These are phyloP conservation scores for Candida verbasci DNA, from an alignment of 805 yeast species.

Conservation along the genomic window DNA sequence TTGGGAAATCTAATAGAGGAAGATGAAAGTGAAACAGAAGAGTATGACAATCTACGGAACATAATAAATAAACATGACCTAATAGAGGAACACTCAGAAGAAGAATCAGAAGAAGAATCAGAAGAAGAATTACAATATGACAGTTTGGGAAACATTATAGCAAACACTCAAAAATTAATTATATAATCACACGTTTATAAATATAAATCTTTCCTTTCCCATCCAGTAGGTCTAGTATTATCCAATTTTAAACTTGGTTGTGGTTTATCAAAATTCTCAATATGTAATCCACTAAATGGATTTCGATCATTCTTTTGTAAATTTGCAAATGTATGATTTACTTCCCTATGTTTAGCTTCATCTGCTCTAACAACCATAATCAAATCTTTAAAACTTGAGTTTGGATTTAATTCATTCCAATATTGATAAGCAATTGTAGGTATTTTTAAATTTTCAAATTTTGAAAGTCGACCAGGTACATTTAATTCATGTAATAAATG, in stretches of 20 bases:
- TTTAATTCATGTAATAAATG: constrained; percentile 52
- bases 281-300: constrained; percentile 51
- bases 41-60: constrained; percentile 8
- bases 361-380: constrained; percentile 65
- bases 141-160: constrained; percentile 9
- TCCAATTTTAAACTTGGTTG: constrained; percentile 37
- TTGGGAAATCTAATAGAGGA: constrained; percentile 5
- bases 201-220: constrained; percentile 39
- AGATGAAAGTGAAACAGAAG: constrained; percentile 9
- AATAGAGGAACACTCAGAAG: background rate
- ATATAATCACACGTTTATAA: too few relatives aligned
- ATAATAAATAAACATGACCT: constrained; percentile 9
- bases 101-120: too few relatives aligned
- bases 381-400: constrained; percentile 55
- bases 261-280: constrained; percentile 31
- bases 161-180: background rate
- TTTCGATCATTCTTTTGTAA: constrained; percentile 55
- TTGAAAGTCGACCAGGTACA: constrained; percentile 45
- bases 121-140: constrained; percentile 10
- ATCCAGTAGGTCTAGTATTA: constrained; percentile 30
- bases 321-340: constrained; percentile 72
- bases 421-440: constrained; percentile 61
- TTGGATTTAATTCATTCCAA: constrained; percentile 51
- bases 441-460: constrained; percentile 39
- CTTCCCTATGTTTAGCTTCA: constrained; percentile 76